Percentiles rank a stretch among this genome's conserved stretches.
Conservation (phyloP, 192 early-diverging fungal species). For the Coemansia asiatica region DNA sequence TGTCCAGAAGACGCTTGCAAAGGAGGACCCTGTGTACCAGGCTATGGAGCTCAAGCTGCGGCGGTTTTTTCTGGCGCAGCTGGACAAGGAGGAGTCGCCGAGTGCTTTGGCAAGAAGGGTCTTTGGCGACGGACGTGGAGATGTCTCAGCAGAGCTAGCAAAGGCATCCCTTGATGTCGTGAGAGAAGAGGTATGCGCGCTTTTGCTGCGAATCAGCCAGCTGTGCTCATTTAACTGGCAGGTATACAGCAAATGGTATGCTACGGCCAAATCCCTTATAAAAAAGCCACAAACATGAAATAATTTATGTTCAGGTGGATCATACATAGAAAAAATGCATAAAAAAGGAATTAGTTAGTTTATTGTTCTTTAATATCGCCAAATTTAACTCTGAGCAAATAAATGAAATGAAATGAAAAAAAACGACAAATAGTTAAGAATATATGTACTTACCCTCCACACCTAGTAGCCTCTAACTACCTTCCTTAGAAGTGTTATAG, state of each 20-base stretch:
- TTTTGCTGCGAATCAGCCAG: conserved; percentile 23
- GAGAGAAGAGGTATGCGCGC: conserved; percentile 8
- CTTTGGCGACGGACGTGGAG: not conserved
- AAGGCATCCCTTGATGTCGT: conserved; percentile 16
- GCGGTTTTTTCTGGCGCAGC: conserved; percentile 20
- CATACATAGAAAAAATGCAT: no score
- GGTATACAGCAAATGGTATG: conserved; percentile 39
- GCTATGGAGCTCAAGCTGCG: conserved; percentile 28
- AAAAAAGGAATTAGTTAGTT: no score
- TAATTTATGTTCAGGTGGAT: no score
- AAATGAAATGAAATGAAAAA: no score
- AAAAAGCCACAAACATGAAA: no score
- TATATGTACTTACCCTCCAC: no score
- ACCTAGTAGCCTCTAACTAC: no score
- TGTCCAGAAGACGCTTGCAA: conserved; percentile 33
- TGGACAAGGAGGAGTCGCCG: conserved; percentile 15
- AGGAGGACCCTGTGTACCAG: conserved; percentile 28
- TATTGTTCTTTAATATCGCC: no score
- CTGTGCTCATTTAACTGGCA: conserved; percentile 49
- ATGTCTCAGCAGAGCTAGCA: conserved; percentile 12
- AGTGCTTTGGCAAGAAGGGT: conserved; percentile 13
- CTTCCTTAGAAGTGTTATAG: no score
- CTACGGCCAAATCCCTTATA: no score
- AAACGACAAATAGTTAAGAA: no score
- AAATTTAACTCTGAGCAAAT: no score